Percentiles rank a stretch among this genome's conserved stretches.
These are phyloP conservation scores for Kandelia obovata DNA, from an alignment of 345 rosid species.

Conservation along the genomic window DNA sequence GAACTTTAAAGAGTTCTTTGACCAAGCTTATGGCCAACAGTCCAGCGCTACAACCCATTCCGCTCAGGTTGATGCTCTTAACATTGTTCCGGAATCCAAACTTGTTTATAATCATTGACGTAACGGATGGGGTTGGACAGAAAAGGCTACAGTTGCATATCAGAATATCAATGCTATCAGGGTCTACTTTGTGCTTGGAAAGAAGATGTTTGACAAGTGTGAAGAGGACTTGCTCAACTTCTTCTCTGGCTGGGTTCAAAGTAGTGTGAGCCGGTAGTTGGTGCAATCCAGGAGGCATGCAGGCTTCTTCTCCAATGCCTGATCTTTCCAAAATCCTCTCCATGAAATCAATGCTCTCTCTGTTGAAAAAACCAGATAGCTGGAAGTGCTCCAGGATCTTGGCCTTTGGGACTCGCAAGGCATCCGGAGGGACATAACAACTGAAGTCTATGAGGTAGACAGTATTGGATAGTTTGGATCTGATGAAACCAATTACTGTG, in stretches of 20 bases:
- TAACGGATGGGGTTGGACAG: conserved; percentile 64
- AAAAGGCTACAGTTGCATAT: conserved; percentile 70
- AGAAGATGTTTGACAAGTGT: conserved; percentile 46
- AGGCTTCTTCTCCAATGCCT: conserved; percentile 58
- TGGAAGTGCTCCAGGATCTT: conserved; percentile 42
- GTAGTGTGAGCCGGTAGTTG: conserved; percentile 37
- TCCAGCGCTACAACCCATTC: conserved; percentile 69
- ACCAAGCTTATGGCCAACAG: conserved; percentile 46
- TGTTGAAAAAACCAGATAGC: conserved; percentile 9
- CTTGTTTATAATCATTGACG: conserved; percentile 43
- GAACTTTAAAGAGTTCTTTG: conserved; percentile 52
- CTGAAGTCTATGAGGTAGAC: conserved; percentile 57
- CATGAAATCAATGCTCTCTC: conserved; percentile 43
- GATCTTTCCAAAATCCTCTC: conserved; percentile 44
- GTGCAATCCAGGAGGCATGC: conserved; percentile 38
- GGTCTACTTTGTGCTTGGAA: conserved; percentile 41
- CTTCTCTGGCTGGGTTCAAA: conserved; percentile 29
- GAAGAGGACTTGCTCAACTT: conserved; percentile 47
- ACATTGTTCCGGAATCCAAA: conserved; percentile 50
- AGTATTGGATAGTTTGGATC: conserved; percentile 7
- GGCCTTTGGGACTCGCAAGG: conserved; percentile 35
- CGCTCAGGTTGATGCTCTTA: conserved; percentile 53
- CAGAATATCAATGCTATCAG: conserved; percentile 52
- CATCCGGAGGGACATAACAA: conserved; percentile 48
- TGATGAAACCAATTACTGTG: conserved; percentile 18